Evolutionary conservation across 2,329 filamentous ascomycete species (phyloP).

Genomic region (Scedosporium boydii): DNA sequence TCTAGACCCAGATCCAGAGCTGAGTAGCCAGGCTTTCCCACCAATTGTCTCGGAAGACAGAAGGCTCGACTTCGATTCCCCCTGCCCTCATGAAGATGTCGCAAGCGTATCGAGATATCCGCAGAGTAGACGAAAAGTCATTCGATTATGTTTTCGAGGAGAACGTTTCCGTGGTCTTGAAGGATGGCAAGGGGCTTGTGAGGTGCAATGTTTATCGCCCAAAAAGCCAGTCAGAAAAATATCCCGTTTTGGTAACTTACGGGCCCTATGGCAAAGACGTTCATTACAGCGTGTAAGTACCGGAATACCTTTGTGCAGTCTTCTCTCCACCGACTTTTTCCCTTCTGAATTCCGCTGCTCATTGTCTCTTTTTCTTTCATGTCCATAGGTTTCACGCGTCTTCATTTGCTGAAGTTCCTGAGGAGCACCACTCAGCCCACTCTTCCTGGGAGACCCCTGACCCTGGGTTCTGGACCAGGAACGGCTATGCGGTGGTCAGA

Average conservation of each 20-base stretch:
- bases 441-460: constrained; percentile 52
- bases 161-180: constrained; percentile 23
- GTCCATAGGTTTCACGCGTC: constrained; percentile 23
- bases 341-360: not conserved
- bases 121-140: constrained; percentile 16
- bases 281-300: constrained; percentile 41
- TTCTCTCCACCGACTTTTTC: not conserved
- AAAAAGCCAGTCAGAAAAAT: constrained; percentile 8
- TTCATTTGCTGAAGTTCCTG: constrained; percentile 39
- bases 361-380: not conserved
- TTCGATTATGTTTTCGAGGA: constrained; percentile 31
- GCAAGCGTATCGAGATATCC: constrained; percentile 17
- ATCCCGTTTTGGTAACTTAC: constrained; percentile 60
- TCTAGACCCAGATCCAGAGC: not conserved
- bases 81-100: constrained; percentile 13
- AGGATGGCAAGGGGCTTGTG: constrained; percentile 18
- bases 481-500: constrained; percentile 46
- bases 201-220: constrained; percentile 29
- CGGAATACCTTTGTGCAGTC: not conserved
- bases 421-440: constrained; percentile 40
- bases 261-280: constrained; percentile 69
- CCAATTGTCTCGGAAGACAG: not conserved
- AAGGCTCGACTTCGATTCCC: not conserved
- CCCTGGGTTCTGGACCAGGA: constrained; percentile 43
- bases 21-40: too few species aligned